Evolutionary conservation across 2,329 filamentous ascomycete genomes (phyloP).

Genomic region (Nannizziopsis barbatae): DNA sequence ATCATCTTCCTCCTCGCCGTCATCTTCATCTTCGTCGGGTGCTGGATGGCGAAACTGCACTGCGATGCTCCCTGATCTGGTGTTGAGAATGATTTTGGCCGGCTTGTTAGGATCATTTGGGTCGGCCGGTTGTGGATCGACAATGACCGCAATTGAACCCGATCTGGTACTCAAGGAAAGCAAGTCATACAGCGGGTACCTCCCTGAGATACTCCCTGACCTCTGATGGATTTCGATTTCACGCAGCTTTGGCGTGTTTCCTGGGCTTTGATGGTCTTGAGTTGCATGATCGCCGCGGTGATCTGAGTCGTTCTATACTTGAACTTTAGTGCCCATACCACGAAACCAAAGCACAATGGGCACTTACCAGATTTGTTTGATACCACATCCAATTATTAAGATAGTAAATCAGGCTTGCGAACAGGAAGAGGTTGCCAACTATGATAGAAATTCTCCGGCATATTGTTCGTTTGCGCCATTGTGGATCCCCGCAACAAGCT

Average conservation of each 20-base stretch:
- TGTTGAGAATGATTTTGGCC: constrained; percentile 21
- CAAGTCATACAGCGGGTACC: constrained; percentile 25
- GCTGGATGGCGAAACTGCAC: constrained; percentile 18
- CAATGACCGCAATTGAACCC: constrained; percentile 22
- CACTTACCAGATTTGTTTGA: constrained; percentile 1
- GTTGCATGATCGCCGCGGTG: not conserved
- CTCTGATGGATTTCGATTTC: constrained; percentile 17
- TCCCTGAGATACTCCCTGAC: constrained; percentile 20
- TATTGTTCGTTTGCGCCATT: not conserved
- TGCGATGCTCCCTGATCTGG: constrained; percentile 21
- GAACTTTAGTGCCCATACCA: not conserved
- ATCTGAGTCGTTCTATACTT: not conserved
- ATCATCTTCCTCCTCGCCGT: constrained; percentile 1
- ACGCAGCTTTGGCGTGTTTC: constrained; percentile 1
- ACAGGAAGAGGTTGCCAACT: constrained; percentile 2
- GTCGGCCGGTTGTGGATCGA: constrained; percentile 26
- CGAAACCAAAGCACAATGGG: not conserved
- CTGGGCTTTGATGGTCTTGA: not conserved
- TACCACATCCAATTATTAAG: not conserved
- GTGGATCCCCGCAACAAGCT: not conserved
- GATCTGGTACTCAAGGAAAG: constrained; percentile 24
- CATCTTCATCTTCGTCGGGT: not conserved
- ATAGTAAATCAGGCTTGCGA: constrained; percentile 2
- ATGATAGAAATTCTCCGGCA: not conserved
- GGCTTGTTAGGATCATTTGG: constrained; percentile 20